phyloP scores from a whole-genome alignment of 208 protist species.

The Endotrypanum monterogeii region DNA sequence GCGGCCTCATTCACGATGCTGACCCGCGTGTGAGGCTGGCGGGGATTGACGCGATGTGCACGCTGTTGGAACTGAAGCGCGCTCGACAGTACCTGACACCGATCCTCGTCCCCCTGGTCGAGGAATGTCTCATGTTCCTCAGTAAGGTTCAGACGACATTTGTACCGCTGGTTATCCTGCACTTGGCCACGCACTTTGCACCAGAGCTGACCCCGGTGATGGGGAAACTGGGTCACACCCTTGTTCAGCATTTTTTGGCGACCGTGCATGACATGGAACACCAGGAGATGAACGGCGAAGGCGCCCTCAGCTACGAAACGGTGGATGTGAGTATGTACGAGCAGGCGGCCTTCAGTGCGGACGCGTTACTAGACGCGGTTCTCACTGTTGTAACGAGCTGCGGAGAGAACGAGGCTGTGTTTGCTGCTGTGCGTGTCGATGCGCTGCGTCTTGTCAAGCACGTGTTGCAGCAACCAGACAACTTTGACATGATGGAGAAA shows the following conservation, averaged over 20 bases:
- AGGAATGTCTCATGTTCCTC: slow-evolving; percentile 85
- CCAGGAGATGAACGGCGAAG: slow-evolving; percentile 33
- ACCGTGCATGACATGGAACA: slow-evolving; percentile 74
- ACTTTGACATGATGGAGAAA: slow-evolving; percentile 86
- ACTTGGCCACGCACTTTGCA: slow-evolving; percentile 86
- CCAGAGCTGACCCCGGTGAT: slow-evolving; percentile 79
- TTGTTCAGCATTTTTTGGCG: slow-evolving; percentile 82
- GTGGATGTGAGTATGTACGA: slow-evolving; percentile 41
- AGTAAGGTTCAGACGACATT: slow-evolving; percentile 86
- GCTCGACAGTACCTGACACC: slow-evolving; percentile 63
- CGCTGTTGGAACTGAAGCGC: slow-evolving; percentile 80
- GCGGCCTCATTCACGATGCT: slow-evolving; percentile 59
- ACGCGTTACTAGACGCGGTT: slow-evolving; percentile 74
- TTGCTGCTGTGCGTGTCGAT: slow-evolving; percentile 58
- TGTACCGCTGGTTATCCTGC: slow-evolving; percentile 78
- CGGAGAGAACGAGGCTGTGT: slow-evolving; percentile 45
- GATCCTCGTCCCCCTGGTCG: slow-evolving; percentile 76
- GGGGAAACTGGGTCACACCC: slow-evolving; percentile 63
- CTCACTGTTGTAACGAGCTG: slow-evolving; percentile 72
- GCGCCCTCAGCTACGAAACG: slow-evolving; percentile 5
- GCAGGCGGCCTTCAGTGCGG: slow-evolving; percentile 68
- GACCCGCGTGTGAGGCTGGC: slow-evolving; percentile 78
- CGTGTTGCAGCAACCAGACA: slow-evolving; percentile 71
- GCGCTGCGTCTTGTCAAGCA: slow-evolving; percentile 55
- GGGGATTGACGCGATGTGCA: slow-evolving; percentile 86